Evolutionary conservation across 805 yeast genomes (phyloP), one percentile per base, ranked within the genome.

Genomic region (Ogataea parapolymorpha): DNA sequence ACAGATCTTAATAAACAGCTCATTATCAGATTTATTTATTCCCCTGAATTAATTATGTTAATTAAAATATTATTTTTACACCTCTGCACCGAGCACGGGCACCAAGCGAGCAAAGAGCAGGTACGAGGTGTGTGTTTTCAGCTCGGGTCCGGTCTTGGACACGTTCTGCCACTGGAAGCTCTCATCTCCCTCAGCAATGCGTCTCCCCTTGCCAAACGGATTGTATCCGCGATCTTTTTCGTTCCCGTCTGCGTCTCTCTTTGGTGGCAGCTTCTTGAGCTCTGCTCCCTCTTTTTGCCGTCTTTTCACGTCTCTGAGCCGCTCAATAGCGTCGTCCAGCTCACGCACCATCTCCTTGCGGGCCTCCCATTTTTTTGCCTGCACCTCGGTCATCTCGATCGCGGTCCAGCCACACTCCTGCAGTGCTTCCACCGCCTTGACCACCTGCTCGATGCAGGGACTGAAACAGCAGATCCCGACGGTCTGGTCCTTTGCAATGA

Each of bases 371-470:
- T 85, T 76, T 51, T 75, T 79, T 6, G 90, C 87, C 30, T 84
- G 82, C 35, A 89, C 81, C 58, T 91, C 98, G 3, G 91, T 95
- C 90, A 88, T 85, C 63, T 93, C 96, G 16, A 93, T 80, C 13
- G 77, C 74, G 5, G 76, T 72, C 96, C 97, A 93, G 1, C 95
- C 96, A 31, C 80, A 61, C 25, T 69, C 74, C 50, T 82, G 80
- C 43, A 93, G 66, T 0, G 85, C 82, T 49, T 77, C 82, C 10
- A 91, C 79, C 0, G 98, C 86, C 58, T 85, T 82, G 43, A 83
- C 83, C 3, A 93, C 99, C 66, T 93, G 99, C 65, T 93, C 99
- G 35, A 93, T 85, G 63, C 99, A 93, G 8, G 99, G 99, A 28
- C 95, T 86, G 59, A 93, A 93, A 63, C 99, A 93, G 65, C 99